Percentiles rank a stretch among this genome's conserved stretches.
Evolutionary conservation across 2,329 filamentous ascomycete species (phyloP).

Genomic region (Aspergillus carbonarius): DNA sequence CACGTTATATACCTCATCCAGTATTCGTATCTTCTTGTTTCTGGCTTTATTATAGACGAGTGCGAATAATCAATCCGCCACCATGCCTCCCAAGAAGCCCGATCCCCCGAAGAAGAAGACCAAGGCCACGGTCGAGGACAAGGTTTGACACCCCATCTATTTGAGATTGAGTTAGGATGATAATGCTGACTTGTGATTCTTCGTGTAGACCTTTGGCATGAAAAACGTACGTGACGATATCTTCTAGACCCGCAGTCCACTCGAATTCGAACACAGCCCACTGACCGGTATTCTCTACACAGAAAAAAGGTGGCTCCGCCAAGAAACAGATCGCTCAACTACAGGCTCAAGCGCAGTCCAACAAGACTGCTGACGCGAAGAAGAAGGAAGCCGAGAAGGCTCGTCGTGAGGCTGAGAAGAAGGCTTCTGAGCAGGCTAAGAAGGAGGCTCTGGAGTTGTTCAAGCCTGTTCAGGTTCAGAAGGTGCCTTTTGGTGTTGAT

Average conservation of each 20-base stretch:
- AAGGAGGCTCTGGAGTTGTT: slow-evolving; percentile 78
- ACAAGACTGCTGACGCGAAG: slow-evolving; percentile 85
- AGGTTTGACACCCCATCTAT: slow-evolving; percentile 45
- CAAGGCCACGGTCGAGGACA: slow-evolving; percentile 70
- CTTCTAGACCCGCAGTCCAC: neutral
- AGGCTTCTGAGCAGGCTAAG: slow-evolving; percentile 80
- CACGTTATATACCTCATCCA: neutral
- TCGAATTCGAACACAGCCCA: slow-evolving; percentile 1
- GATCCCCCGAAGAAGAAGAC: slow-evolving; percentile 48
- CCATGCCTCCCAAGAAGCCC: slow-evolving; percentile 50
- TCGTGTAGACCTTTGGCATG: slow-evolving; percentile 83
- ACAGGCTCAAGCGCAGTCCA: slow-evolving; percentile 67
- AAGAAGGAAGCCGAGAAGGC: slow-evolving; percentile 66
- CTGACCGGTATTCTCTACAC: slow-evolving; percentile 22
- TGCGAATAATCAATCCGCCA: slow-evolving; percentile 25
- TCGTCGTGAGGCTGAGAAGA: slow-evolving; percentile 80
- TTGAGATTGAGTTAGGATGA: slow-evolving; percentile 14
- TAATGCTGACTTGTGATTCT: slow-evolving; percentile 17
- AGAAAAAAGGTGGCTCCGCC: slow-evolving; percentile 88
- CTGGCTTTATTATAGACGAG: slow-evolving; percentile 7
- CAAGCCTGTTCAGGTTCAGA: slow-evolving; percentile 93
- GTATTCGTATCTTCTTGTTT: slow-evolving; percentile 2
- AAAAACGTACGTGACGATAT: slow-evolving; percentile 66
- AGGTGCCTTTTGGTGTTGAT: slow-evolving; percentile 95
- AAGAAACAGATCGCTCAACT: slow-evolving; percentile 90